phyloP scores from a whole-genome alignment of 75 land plant species.

The Azolla pinnata region DNA sequence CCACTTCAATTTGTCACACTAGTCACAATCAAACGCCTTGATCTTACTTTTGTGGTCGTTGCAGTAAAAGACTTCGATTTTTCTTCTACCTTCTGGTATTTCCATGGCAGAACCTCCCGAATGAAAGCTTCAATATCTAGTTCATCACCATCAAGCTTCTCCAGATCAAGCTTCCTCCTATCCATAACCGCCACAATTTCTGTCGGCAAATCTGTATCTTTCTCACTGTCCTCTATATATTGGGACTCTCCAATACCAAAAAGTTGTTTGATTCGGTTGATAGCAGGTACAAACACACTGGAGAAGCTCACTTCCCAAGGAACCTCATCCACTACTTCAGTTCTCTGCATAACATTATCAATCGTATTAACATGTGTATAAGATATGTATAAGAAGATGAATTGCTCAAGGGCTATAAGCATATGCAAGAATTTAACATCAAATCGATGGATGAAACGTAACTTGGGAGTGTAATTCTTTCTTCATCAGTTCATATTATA shows the following conservation, averaged over 20 bases:
- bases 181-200: background rate
- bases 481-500: too few relatives aligned
- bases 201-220: background rate
- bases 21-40: too few relatives aligned
- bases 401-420: too few relatives aligned
- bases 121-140: constrained; percentile 31
- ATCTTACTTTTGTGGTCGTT: too few relatives aligned
- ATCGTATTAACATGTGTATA: background rate
- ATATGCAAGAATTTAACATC: too few relatives aligned
- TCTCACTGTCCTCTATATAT: constrained; percentile 12
- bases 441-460: too few relatives aligned
- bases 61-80: too few relatives aligned
- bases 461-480: too few relatives aligned
- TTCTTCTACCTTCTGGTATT: too few relatives aligned
- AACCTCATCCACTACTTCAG: constrained; percentile 89
- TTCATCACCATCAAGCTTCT: constrained; percentile 16
- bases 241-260: constrained; percentile 32
- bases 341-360: constrained; percentile 46
- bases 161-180: constrained; percentile 5
- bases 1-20: too few relatives aligned
- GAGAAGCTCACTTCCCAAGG: constrained; percentile 78
- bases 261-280: constrained; percentile 58
- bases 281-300: constrained; percentile 71
- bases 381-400: too few relatives aligned
- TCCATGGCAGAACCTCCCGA: constrained; percentile 23